These are phyloP conservation scores for Zarea fungicola DNA, from an alignment of 2,329 filamentous ascomycete genomes.

Conservation along the genomic window DNA sequence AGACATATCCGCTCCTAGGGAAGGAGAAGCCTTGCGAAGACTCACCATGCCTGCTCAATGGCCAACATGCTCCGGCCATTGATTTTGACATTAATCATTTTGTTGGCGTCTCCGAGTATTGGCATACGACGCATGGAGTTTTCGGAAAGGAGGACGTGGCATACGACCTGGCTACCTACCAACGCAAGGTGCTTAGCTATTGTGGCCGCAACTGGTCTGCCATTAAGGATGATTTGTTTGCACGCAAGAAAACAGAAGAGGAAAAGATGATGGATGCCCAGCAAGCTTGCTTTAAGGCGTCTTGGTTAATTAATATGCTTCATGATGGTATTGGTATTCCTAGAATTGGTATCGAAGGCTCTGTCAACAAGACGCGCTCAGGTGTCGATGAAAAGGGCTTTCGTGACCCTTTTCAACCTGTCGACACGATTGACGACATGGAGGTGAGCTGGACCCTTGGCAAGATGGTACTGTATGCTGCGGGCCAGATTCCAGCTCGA, in stretches of 20 bases:
- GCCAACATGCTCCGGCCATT: conserved; percentile 87
- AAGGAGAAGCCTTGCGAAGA: conserved; percentile 83
- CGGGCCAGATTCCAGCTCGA: conserved; percentile 73
- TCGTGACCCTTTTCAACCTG: conserved; percentile 80
- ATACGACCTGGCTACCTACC: conserved; percentile 88
- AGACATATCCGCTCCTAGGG: conserved; percentile 79
- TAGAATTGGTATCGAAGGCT: conserved; percentile 69
- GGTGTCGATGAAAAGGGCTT: conserved; percentile 65
- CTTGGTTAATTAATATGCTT: conserved; percentile 94
- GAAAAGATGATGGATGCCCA: conserved; percentile 74
- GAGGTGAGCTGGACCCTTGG: conserved; percentile 97
- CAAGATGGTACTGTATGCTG: conserved; percentile 92
- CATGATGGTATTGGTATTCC: conserved; percentile 96
- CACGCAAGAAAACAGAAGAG: conserved; percentile 67
- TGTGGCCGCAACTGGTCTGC: conserved; percentile 77
- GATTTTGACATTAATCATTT: conserved; percentile 98
- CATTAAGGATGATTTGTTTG: conserved; percentile 62
- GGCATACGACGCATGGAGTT: conserved; percentile 95
- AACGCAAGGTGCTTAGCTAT: conserved; percentile 76
- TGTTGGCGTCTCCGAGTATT: conserved; percentile 95
- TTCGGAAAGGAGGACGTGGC: conserved; percentile 75
- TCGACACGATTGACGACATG: conserved; percentile 84
- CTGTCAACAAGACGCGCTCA: conserved; percentile 65
- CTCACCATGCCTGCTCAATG: conserved; percentile 81
- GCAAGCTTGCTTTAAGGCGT: conserved; percentile 95